Conservation (phyloP, 23 red algal genomes). For the Cyanidiococcus yangmingshanensis region DNA sequence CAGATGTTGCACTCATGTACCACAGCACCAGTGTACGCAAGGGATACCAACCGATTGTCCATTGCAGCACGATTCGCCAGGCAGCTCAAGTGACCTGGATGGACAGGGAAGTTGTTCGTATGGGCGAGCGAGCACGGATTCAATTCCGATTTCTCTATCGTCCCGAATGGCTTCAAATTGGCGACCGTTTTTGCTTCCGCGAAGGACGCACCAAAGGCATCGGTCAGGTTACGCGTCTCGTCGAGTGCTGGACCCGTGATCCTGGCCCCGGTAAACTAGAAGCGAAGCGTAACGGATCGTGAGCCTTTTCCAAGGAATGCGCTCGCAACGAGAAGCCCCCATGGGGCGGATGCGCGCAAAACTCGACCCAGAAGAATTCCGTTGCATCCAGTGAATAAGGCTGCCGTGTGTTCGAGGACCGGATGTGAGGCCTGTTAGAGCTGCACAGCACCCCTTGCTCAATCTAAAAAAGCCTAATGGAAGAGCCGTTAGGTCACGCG, state of each 20-base stretch:
- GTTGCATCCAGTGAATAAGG: too few species aligned
- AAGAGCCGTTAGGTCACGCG: too few species aligned
- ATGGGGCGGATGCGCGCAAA: too few species aligned
- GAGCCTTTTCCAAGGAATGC: too few species aligned
- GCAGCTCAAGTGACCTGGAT: slow-evolving; percentile 81
- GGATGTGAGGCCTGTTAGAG: too few species aligned
- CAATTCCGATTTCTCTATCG: slow-evolving; percentile 94
- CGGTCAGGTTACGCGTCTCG: slow-evolving; percentile 40
- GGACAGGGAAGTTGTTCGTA: slow-evolving; percentile 72
- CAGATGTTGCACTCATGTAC: slow-evolving; percentile 81
- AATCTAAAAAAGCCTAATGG: too few species aligned
- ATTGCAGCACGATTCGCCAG: slow-evolving; percentile 84
- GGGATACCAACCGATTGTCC: slow-evolving; percentile 84
- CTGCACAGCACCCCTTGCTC: too few species aligned
- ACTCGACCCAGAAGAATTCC: too few species aligned
- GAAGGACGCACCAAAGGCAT: slow-evolving; percentile 94
- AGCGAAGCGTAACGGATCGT: too few species aligned
- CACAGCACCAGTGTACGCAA: slow-evolving; percentile 77
- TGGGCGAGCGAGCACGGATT: slow-evolving; percentile 76
- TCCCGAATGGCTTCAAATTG: slow-evolving; percentile 77
- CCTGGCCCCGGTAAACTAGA: not conserved
- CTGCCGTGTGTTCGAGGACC: too few species aligned
- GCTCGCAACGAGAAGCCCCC: too few species aligned
- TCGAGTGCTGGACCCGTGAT: slow-evolving; percentile 18
- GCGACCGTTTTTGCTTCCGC: slow-evolving; percentile 86